Evolutionary conservation across 345 rosid species (phyloP).

Genomic region (Alliaria petiolata): DNA sequence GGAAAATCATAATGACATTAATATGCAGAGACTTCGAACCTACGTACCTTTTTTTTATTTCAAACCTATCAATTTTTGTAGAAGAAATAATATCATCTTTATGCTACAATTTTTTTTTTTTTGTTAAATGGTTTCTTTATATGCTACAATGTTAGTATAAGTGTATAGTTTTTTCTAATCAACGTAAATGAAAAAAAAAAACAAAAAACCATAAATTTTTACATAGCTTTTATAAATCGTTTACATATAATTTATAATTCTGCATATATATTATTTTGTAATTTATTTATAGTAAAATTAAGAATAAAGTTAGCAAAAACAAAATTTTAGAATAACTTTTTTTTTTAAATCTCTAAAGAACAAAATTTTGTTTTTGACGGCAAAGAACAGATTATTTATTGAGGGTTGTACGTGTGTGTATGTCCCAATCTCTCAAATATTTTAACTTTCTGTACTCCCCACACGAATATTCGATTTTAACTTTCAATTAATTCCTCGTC

Average conservation of each 20-base stretch:
- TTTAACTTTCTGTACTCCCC: constrained; percentile 10
- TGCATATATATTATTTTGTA: too few relatives aligned
- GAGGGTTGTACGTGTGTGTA: background rate
- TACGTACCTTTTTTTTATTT: background rate
- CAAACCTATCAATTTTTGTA: background rate
- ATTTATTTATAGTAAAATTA: too few relatives aligned
- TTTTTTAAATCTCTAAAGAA: too few relatives aligned
- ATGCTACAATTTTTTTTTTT: too few relatives aligned
- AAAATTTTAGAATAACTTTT: too few relatives aligned
- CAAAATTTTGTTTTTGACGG: background rate
- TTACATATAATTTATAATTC: too few relatives aligned
- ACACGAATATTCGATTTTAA: constrained; percentile 19
- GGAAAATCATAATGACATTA: constrained; percentile 14
- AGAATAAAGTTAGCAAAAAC: too few relatives aligned
- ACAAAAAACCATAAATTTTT: too few relatives aligned
- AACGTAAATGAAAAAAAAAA: background rate
- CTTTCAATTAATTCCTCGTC: background rate
- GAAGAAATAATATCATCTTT: background rate
- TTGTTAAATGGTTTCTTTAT: too few relatives aligned
- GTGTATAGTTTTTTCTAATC: background rate
- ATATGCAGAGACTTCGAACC: constrained; percentile 2
- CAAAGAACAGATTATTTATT: background rate
- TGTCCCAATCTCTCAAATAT: constrained; percentile 5
- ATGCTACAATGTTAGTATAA: too few relatives aligned
- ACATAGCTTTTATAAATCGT: too few relatives aligned